These are phyloP conservation scores for Claviceps spartinae DNA, from an alignment of 2,329 filamentous ascomycete species.

Conservation along the genomic window DNA sequence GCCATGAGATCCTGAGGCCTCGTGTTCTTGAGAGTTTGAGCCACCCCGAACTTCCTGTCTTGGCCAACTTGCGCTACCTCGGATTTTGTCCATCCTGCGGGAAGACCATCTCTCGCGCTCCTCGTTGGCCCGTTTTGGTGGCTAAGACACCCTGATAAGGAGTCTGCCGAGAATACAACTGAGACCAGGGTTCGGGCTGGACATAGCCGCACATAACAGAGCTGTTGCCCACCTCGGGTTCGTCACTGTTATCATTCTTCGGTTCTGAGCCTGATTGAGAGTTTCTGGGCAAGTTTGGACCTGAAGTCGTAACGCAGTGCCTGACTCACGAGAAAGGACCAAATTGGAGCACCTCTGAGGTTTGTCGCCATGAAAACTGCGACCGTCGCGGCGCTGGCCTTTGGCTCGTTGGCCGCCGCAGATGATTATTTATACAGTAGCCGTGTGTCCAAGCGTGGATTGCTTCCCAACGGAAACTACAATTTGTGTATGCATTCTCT, in stretches of 20 bases:
- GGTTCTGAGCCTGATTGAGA: too few species aligned
- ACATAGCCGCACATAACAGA: not conserved
- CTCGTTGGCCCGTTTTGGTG: not conserved
- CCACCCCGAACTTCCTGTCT: not conserved
- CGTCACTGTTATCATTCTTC: not conserved
- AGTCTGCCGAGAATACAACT: not conserved
- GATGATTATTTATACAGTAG: conserved; percentile 6
- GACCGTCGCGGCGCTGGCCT: conserved; percentile 3
- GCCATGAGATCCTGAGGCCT: too few species aligned
- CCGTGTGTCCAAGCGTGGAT: conserved; percentile 4
- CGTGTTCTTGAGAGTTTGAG: too few species aligned
- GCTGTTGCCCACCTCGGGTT: not conserved
- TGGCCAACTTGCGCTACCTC: not conserved
- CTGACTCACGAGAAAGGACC: too few species aligned
- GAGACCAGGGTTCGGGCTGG: not conserved
- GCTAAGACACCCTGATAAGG: not conserved
- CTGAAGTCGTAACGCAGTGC: not conserved
- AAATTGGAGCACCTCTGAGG: not conserved
- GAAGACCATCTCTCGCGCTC: not conserved
- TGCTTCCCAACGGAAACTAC: conserved; percentile 5
- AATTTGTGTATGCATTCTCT: conserved; percentile 2
- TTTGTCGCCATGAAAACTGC: not conserved
- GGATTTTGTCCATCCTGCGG: not conserved
- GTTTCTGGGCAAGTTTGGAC: not conserved
- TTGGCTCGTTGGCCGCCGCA: conserved; percentile 1